phyloP scores from a whole-genome alignment of 257 asterid species.

The Dorcoceras hygrometricum region DNA sequence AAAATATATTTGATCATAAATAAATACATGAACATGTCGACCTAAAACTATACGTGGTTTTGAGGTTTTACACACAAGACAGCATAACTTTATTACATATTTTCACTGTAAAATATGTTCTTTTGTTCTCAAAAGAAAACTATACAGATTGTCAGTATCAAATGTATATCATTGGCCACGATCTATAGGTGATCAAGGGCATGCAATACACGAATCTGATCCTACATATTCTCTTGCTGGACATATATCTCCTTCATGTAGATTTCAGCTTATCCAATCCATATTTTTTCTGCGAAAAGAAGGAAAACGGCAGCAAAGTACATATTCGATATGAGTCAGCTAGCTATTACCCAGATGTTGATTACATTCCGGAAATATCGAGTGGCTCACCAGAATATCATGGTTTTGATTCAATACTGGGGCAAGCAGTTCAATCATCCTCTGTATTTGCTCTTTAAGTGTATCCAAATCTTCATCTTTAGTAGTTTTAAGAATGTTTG shows the following conservation, averaged over 20 bases:
- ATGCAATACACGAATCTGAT: background rate
- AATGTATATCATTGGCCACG: background rate
- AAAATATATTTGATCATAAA: too few relatives aligned
- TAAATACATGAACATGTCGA: too few relatives aligned
- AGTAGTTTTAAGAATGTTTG: conserved; percentile 44
- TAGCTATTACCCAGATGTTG: background rate
- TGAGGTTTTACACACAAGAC: too few relatives aligned
- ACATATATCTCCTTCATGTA: conserved; percentile 33
- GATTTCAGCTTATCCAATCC: conserved; percentile 69
- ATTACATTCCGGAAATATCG: too few relatives aligned
- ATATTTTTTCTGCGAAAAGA: conserved; percentile 44
- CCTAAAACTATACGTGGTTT: too few relatives aligned
- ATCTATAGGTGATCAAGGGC: conserved; percentile 4
- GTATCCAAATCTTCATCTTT: conserved; percentile 44
- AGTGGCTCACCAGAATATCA: conserved; percentile 48
- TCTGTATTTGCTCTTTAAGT: conserved; percentile 49
- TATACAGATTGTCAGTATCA: too few relatives aligned
- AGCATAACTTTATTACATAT: too few relatives aligned
- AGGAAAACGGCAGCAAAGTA: background rate
- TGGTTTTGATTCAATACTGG: conserved; percentile 58
- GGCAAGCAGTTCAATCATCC: conserved; percentile 40
- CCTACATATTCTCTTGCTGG: background rate
- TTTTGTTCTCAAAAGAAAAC: too few relatives aligned
- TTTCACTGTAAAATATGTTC: too few relatives aligned
- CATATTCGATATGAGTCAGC: background rate